Percentiles rank a stretch among this genome's conserved stretches.
Conservation (phyloP, 2,329 filamentous ascomycete genomes). For the Dactylellina parvicollis region DNA sequence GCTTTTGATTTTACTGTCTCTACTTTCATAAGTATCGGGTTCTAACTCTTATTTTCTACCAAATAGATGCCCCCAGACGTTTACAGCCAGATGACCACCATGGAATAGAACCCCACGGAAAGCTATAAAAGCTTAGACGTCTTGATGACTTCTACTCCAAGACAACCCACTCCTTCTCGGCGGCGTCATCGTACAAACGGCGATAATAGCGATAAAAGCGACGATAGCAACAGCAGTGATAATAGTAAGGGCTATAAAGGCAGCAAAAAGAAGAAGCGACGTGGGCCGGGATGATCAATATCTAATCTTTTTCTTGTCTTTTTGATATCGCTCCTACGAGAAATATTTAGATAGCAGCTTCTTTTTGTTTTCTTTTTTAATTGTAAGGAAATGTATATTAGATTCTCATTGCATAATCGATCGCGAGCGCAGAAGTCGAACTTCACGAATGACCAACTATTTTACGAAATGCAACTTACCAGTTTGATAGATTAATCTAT, state of each 20-base stretch:
- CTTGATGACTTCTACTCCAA: neutral
- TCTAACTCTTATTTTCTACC: slow-evolving; percentile 6
- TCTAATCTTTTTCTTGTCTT: too few relatives aligned
- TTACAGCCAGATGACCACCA: slow-evolving; percentile 53
- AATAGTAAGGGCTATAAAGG: neutral
- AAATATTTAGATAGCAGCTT: slow-evolving; percentile 2
- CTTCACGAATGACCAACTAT: too few relatives aligned
- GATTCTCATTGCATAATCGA: slow-evolving; percentile 14
- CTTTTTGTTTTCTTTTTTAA: neutral
- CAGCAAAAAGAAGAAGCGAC: too few relatives aligned
- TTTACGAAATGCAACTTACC: too few relatives aligned
- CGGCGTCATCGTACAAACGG: neutral
- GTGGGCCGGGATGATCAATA: too few relatives aligned
- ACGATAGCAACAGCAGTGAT: neutral
- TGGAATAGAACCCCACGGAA: slow-evolving; percentile 39
- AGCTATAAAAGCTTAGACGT: neutral
- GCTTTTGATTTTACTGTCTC: neutral
- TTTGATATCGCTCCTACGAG: neutral
- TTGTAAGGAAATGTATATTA: slow-evolving; percentile 10
- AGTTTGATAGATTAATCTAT: too few relatives aligned
- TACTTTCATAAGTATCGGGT: neutral
- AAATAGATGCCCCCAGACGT: slow-evolving; percentile 52
- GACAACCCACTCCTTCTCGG: neutral
- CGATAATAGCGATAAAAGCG: too few relatives aligned
- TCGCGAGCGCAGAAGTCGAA: neutral